phyloP scores from a whole-genome alignment of 2,329 filamentous ascomycete species.

The Mariannaea elegans region DNA sequence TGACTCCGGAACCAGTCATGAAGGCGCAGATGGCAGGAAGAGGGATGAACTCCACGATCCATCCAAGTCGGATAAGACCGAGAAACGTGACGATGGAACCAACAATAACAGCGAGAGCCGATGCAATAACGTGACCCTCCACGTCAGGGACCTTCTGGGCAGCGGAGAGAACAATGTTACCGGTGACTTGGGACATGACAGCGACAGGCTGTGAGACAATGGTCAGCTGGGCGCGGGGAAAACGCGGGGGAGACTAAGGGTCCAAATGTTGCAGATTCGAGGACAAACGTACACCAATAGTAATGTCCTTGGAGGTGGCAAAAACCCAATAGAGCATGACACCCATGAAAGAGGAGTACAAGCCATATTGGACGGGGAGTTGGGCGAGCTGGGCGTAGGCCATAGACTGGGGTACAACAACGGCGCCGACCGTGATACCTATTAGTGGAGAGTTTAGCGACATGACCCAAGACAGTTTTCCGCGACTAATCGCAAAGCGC shows the following conservation, averaged over 20 bases:
- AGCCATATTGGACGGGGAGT: conserved; percentile 58
- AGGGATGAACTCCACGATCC: conserved; percentile 64
- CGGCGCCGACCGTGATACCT: conserved; percentile 59
- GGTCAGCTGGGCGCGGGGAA: conserved; percentile 24
- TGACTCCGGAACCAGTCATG: conserved; percentile 63
- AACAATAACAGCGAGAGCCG: conserved; percentile 57
- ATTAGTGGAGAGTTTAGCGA: conserved; percentile 31
- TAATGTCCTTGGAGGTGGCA: conserved; percentile 91
- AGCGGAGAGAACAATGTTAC: conserved; percentile 56
- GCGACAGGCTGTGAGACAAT: conserved; percentile 56
- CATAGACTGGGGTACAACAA: conserved; percentile 65
- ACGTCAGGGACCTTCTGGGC: conserved; percentile 50
- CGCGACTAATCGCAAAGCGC: not conserved
- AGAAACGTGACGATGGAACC: conserved; percentile 59
- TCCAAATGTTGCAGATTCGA: not conserved
- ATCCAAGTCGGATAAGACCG: conserved; percentile 60
- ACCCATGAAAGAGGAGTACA: conserved; percentile 89
- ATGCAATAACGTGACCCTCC: conserved; percentile 55
- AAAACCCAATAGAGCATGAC: conserved; percentile 98
- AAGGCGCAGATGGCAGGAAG: conserved; percentile 62
- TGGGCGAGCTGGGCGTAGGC: conserved; percentile 60
- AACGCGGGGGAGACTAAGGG: not conserved
- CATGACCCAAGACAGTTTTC: conserved; percentile 18
- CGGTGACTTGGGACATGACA: conserved; percentile 62
- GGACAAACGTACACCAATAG: conserved; percentile 73